Base-by-base conservation (phyloP, 768 basidiomycete species). In the Termitomyces sp. region DNA sequence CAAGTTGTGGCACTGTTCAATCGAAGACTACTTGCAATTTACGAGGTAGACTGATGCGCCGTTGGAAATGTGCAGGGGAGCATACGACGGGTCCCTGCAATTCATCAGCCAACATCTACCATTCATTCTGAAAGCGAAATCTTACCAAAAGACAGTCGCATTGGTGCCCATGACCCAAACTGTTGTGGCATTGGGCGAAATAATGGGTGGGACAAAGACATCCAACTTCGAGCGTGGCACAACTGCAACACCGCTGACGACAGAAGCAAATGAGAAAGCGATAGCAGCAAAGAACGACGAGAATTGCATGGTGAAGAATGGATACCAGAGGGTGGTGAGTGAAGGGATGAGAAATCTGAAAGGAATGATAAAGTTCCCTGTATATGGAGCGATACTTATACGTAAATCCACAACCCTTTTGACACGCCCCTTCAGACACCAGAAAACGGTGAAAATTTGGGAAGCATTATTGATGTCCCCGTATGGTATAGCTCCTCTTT, bases 1-100 rank as follows among this genome's bases (percentile, higher is more conserved):
- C 23, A 3, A 49, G 3, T n/a, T 13, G 15, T 18, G 29, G 25
- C 22, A 31, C 16, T 20, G 40, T 32, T 32, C 29, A 22, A 29
- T 52, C 7, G 20, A 31, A 18, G 18, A 18, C 12, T 22, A 49
- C 71, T 53, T 58, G 73, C 73, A 64, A n/a, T 61, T 49, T 56
- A 69, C 63, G 56, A 73, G 60, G 15, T 61, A 52, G 29, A 73
- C 68, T 43, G 62, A 64, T 25, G 69, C 68, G 22, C 62, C 62
- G 60, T 80, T 80, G 25, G 78, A 77, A 56, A 79, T 76, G 18
- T 71, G 59, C 7, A 35, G 56, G 0, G 78, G 78, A 0, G 73
- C 70, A 50, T 74, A 60, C 12, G 72, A 61, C 0, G 71, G 70
- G 49, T 73, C 72, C 78, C 76, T 79, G 38, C 9, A 25, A 27